These are phyloP conservation scores for Chaetomium strumarium DNA, from an alignment of 2,329 filamentous ascomycete genomes.

Conservation along the genomic window DNA sequence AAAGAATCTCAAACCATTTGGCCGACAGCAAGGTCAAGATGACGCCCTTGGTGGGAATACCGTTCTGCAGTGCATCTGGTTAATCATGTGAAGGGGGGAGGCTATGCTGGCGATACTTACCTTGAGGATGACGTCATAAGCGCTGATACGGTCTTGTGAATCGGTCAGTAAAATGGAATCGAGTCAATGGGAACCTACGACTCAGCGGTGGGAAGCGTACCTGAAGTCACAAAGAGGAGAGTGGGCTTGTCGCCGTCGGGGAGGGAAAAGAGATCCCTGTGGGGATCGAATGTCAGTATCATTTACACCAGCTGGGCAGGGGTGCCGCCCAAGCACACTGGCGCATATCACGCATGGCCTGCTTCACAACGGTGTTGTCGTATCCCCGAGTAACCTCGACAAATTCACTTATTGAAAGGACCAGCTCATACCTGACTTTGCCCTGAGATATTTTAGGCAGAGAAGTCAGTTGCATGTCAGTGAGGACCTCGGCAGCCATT, in stretches of 20 bases:
- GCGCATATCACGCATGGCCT: not conserved
- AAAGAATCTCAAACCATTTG: conserved; percentile 50
- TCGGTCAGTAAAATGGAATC: not conserved
- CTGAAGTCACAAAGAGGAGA: conserved; percentile 16
- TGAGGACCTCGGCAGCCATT: conserved; percentile 8
- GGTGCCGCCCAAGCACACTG: not conserved
- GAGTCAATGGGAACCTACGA: not conserved
- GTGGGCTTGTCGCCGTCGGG: conserved; percentile 10
- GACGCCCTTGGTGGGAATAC: conserved; percentile 48
- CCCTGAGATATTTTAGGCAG: conserved; percentile 12
- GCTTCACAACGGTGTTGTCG: not conserved
- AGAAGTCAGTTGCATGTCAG: conserved; percentile 10
- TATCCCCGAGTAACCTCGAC: not conserved
- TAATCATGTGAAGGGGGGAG: conserved; percentile 41
- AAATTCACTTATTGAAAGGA: not conserved
- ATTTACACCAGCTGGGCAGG: not conserved
- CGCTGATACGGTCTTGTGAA: conserved; percentile 63
- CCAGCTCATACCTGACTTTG: conserved; percentile 13
- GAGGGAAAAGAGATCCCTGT: conserved; percentile 13
- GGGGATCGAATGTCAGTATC: not conserved
- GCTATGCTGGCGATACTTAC: not conserved
- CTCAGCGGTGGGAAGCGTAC: not conserved
- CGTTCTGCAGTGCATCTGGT: conserved; percentile 41
- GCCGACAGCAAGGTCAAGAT: conserved; percentile 43
- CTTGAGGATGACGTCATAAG: conserved; percentile 73